Evolutionary conservation across 2,329 filamentous ascomycete genomes (phyloP).

Genomic region (Beauveria asiatica): DNA sequence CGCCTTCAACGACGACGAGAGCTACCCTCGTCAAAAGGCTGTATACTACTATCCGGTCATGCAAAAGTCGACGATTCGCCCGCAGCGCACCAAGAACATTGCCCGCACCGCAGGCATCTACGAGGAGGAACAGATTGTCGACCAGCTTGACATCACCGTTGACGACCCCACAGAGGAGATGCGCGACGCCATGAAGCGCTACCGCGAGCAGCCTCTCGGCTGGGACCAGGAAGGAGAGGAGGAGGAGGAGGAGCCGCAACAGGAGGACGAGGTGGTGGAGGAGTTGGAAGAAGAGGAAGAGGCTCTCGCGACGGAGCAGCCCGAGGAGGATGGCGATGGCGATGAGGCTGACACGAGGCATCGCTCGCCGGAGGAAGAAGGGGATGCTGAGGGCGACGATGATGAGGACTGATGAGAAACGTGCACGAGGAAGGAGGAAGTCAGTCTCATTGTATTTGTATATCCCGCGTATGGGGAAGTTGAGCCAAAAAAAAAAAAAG

Average conservation of each 20-base stretch:
- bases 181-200: constrained; percentile 41
- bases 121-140: constrained; percentile 43
- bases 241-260: constrained; percentile 25
- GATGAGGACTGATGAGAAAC: constrained; percentile 13
- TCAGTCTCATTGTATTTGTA: background rate
- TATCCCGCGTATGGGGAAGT: background rate
- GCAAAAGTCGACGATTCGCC: constrained; percentile 53
- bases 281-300: constrained; percentile 25
- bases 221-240: constrained; percentile 33
- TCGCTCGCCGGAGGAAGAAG: constrained; percentile 24
- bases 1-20: constrained; percentile 45
- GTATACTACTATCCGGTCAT: constrained; percentile 63
- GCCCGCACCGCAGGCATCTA: constrained; percentile 41
- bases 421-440: too few species aligned
- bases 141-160: constrained; percentile 47
- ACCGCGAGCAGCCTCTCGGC: constrained; percentile 44
- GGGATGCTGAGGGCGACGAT: constrained; percentile 38
- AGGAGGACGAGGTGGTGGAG: constrained; percentile 21
- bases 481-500: background rate
- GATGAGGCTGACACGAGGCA: constrained; percentile 18
- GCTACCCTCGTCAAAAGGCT: constrained; percentile 44
- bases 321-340: constrained; percentile 15
- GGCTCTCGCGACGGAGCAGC: constrained; percentile 9
- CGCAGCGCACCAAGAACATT: constrained; percentile 56
- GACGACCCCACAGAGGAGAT: constrained; percentile 48